Base-by-base conservation (phyloP, 148 eudicot species). In the Camellia japonica region DNA sequence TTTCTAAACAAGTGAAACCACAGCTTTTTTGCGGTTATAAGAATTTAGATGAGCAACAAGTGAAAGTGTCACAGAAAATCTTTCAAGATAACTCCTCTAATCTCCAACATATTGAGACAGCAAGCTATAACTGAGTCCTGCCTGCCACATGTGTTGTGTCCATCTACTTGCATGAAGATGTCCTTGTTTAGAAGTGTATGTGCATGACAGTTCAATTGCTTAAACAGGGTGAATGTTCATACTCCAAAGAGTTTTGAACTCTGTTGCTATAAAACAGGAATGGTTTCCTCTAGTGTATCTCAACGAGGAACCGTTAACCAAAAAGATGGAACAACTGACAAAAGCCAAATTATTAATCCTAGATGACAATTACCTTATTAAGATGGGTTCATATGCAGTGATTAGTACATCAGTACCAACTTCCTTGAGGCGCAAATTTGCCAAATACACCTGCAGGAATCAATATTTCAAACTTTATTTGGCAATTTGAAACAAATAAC, bases 361-460 rank as follows among this genome's bases (percentile, higher is more conserved):
- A 47, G 16, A 54, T 76, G 16, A 54, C 74, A 78, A 90, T 85
- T 90, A 93, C 99, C 85, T 96, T 82, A 93, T 96, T 58, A 90
- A 74, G 61, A 96, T 38, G 54, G 99, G 99, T 84, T 93, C 99
- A 80, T 93, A 90, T 12, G 95, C 95, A 68, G 89, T 88, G 83
- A 96, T 85, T 70, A 96, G 86, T 61, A 91, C 85, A 89, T 96
- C 97, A 8, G 99, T 92, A 23, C 83, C 93, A 79, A 91, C 98
- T 87, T 85, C 99, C 83, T 91, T 96, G 9, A 96, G 97, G 16
- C 99, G 90, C 78, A 96, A 78, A 85, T 96, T 96, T 15, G 98
- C 97, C 82, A 96, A 76, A 83, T 93, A 93, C n/a, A 92, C 97
- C 98, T 93, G 87, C 59, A 84, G 56, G 68, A 72, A 67, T 23